phyloP scores from a whole-genome alignment of 805 yeast species.

The Candida ovalis region DNA sequence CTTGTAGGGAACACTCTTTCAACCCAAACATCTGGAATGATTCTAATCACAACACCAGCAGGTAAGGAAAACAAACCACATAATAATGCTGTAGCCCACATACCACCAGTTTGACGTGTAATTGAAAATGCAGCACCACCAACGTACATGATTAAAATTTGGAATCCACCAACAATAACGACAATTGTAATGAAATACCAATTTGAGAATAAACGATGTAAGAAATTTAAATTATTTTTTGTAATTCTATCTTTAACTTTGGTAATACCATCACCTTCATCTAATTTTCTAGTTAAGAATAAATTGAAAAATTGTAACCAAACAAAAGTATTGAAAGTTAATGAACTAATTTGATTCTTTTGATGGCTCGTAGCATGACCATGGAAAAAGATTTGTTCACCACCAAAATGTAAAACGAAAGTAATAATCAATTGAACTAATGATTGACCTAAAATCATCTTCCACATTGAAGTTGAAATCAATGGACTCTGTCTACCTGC shows the following conservation, averaged over 20 bases:
- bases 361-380: conserved; percentile 37
- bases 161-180: conserved; percentile 73
- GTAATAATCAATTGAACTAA: conserved; percentile 75
- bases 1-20: conserved; percentile 60
- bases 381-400: conserved; percentile 54
- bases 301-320: conserved; percentile 97
- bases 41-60: conserved; percentile 68
- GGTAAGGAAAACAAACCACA: conserved; percentile 84
- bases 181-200: conserved; percentile 76
- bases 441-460: conserved; percentile 92
- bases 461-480: conserved; percentile 94
- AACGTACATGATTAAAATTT: conserved; percentile 87
- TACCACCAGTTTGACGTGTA: conserved; percentile 69
- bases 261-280: conserved; percentile 72
- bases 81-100: conserved; percentile 87
- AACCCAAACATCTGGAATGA: conserved; percentile 79
- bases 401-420: conserved; percentile 77
- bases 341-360: conserved; percentile 61
- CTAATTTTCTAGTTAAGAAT: conserved; percentile 85
- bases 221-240: conserved; percentile 69
- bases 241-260: conserved; percentile 57
- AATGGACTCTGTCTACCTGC: conserved; percentile 76
- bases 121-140: conserved; percentile 96
- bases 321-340: conserved; percentile 94
- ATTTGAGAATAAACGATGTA: conserved; percentile 77